Percentiles rank a stretch among this genome's conserved stretches.
Evolutionary conservation across 1,284 basidiomycete species (phyloP).

Genomic region (Tilletia setariae): DNA sequence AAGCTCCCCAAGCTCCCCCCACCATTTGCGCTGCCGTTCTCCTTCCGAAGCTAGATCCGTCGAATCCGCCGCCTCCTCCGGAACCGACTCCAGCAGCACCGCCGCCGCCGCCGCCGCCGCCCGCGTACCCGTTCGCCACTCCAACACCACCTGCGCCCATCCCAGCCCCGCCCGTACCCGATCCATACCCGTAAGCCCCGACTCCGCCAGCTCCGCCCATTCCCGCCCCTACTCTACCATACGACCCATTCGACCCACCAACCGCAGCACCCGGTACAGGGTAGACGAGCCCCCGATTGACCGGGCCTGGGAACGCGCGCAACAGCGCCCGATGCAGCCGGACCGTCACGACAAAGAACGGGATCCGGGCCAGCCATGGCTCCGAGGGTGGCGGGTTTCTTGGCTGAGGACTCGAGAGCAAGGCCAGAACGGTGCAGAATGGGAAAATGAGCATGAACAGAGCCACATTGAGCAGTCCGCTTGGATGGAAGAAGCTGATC

Average conservation of each 20-base stretch:
- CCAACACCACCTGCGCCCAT: not conserved
- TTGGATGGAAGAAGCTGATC: slow-evolving; percentile 52
- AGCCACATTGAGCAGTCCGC: slow-evolving; percentile 50
- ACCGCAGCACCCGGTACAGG: not conserved
- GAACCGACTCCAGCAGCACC: slow-evolving; percentile 11
- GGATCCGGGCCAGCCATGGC: slow-evolving; percentile 43
- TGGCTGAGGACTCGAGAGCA: slow-evolving; percentile 48
- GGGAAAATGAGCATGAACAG: slow-evolving; percentile 47
- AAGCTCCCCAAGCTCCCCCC: slow-evolving; percentile 31
- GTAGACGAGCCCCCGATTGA: not conserved
- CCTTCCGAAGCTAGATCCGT: slow-evolving; percentile 27
- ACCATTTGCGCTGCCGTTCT: slow-evolving; percentile 36
- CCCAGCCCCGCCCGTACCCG: slow-evolving; percentile 19
- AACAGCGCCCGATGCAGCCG: slow-evolving; percentile 19
- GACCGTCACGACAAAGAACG: slow-evolving; percentile 50
- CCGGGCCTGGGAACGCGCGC: slow-evolving; percentile 17
- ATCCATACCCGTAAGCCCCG: slow-evolving; percentile 29
- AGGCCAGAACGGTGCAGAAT: slow-evolving; percentile 45
- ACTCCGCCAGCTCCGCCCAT: not conserved
- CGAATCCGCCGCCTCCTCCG: slow-evolving; percentile 27
- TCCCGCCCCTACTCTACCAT: not conserved
- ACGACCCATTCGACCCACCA: not conserved
- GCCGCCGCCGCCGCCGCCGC: slow-evolving; percentile 17
- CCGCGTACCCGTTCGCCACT: not conserved
- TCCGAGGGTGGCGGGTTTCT: slow-evolving; percentile 30